A percentile compares a stretch with the other conserved stretches of the same genome.
phyloP scores from a whole-genome alignment of 23 red algal species.

The Agarophyton chilense region DNA sequence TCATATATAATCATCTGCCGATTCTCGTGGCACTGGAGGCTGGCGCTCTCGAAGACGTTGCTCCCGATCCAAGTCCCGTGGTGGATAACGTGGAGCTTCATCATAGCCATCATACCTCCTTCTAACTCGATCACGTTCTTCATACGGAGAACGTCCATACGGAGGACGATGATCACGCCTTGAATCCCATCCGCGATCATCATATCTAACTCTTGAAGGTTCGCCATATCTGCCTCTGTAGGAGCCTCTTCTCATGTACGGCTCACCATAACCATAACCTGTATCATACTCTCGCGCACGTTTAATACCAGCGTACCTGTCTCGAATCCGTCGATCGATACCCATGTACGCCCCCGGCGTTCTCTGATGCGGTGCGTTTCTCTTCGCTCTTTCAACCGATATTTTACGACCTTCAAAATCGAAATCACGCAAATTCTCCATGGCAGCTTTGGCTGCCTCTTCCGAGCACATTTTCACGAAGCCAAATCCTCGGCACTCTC shows the following conservation, averaged over 20 bases:
- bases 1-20: constrained; percentile 65
- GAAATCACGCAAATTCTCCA: constrained; percentile 60
- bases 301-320: constrained; percentile 68
- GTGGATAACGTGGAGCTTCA: constrained; percentile 34
- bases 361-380: constrained; percentile 59
- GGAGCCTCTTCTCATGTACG: constrained; percentile 35
- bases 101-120: constrained; percentile 38
- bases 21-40: constrained; percentile 64
- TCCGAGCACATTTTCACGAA: constrained; percentile 70
- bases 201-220: constrained; percentile 36
- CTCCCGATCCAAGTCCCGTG: constrained; percentile 31
- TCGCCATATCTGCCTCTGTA: constrained; percentile 37
- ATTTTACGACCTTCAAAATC: constrained; percentile 75
- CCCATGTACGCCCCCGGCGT: constrained; percentile 70
- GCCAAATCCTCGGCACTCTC: constrained; percentile 71
- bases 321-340: constrained; percentile 68
- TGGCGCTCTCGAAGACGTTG: constrained; percentile 48
- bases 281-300: constrained; percentile 43
- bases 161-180: constrained; percentile 33
- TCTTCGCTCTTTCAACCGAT: constrained; percentile 57
- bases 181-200: constrained; percentile 31
- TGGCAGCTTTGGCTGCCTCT: constrained; percentile 46
- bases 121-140: constrained; percentile 52
- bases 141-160: constrained; percentile 39
- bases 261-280: constrained; percentile 32